Percentiles rank a stretch among this genome's conserved stretches.
phyloP scores from a whole-genome alignment of 768 basidiomycete genomes.

The Macrocybe gigantea region DNA sequence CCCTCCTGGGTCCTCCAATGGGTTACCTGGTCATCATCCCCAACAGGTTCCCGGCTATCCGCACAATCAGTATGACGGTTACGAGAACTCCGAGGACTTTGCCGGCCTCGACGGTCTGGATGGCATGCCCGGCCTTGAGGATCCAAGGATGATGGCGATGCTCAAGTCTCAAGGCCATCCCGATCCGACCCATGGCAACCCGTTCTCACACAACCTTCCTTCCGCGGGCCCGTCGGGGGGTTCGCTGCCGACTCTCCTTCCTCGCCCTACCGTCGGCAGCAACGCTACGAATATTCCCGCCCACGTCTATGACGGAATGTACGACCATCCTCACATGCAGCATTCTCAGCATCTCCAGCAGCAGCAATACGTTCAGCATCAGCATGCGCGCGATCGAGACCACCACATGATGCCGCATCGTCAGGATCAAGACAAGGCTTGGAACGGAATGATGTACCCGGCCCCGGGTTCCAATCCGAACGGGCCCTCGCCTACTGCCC shows the following conservation, averaged over 20 bases:
- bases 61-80: constrained; percentile 19
- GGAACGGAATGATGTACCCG: background rate
- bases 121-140: constrained; percentile 18
- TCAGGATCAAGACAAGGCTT: constrained; percentile 3
- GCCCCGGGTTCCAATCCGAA: constrained; percentile 1
- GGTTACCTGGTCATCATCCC: too few relatives aligned
- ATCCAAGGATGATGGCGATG: constrained; percentile 16
- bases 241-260: constrained; percentile 11
- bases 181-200: constrained; percentile 1
- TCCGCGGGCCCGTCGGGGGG: constrained; percentile 3
- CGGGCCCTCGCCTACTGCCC: too few relatives aligned
- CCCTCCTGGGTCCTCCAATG: too few relatives aligned
- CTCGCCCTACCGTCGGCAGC: constrained; percentile 7
- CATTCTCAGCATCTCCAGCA: constrained; percentile 13
- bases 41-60: too few relatives aligned
- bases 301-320: constrained; percentile 12
- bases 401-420: constrained; percentile 1
- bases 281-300: constrained; percentile 15
- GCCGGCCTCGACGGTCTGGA: constrained; percentile 9
- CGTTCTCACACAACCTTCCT: constrained; percentile 11
- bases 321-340: constrained; percentile 12
- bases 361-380: constrained; percentile 8
- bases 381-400: constrained; percentile 3
- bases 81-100: constrained; percentile 27
- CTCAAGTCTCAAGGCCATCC: constrained; percentile 11